Evolutionary conservation across 116 monocot species (phyloP), one percentile per base, ranked within the genome.

Genomic region (Trichopus zeylanicus): DNA sequence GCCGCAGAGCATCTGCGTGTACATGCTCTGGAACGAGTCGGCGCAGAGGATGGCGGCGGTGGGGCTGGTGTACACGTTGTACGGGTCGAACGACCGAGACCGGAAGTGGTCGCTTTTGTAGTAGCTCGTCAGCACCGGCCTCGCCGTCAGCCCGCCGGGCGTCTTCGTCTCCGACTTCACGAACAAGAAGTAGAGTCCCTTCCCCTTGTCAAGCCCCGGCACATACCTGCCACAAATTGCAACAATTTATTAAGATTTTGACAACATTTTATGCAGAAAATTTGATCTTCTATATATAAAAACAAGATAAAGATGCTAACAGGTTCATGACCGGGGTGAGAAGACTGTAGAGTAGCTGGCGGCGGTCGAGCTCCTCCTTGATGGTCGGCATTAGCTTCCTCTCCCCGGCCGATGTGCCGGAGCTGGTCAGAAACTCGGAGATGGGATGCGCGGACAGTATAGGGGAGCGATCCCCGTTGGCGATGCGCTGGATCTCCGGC

Each of bases 81-180:
- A 92, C 1, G 92, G 81, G 68, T 92, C 87, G 63, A 62, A 92
- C 1, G 92, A 78, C 2, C 81, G 78, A 31, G 46, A 29, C 6
- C 56, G 59, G 74, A 84, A 92, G 38, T 87, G 73, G 31, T 92
- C 68, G 70, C 87, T 87, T 68, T 92, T 92, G 77, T 83, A 87
- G 79, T 87, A 92, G 81, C 87, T 87, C 27, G 92, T 92, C 48
- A 92, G 72, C 31, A 84, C 92, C 15, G 87, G 87, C 18, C 84
- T 67, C n/a, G 92, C 84, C 20, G 74, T 58, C 9, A 92, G 73
- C 1, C 88, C 88, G 35, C 92, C 84, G 20, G 92, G 78, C 3
- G 88, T 92, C 66, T 71, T 84, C 33, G 76, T 78, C 68, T 92
- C 92, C 27, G 88, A 76, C 60, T 92, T 92, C 10, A 92, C 79